Evolutionary conservation across 768 basidiomycete genomes (phyloP).

Genomic region (Termitomyces sp.): DNA sequence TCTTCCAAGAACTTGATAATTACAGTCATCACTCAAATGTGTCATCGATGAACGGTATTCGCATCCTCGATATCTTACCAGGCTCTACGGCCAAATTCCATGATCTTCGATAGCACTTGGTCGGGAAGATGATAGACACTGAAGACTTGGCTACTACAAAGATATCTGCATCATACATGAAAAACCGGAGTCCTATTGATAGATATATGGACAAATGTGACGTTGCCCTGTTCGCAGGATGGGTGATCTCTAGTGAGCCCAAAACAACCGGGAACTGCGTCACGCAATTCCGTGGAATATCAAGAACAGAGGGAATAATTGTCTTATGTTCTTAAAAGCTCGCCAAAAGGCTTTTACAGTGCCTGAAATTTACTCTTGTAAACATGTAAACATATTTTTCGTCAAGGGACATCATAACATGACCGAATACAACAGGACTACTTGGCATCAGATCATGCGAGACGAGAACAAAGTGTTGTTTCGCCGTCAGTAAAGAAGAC

Average conservation of each 20-base stretch:
- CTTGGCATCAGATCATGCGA: slow-evolving; percentile 9
- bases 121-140: too few species aligned
- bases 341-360: not conserved
- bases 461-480: slow-evolving; percentile 6
- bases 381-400: slow-evolving; percentile 3
- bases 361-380: not conserved
- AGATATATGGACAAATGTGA: too few species aligned
- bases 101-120: too few species aligned
- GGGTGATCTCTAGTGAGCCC: too few species aligned
- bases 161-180: too few species aligned
- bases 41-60: not conserved
- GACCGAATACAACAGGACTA: slow-evolving; percentile 11
- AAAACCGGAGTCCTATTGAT: too few species aligned
- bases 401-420: slow-evolving; percentile 8
- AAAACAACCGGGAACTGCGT: too few species aligned
- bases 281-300: too few species aligned
- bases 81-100: too few species aligned
- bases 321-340: not conserved
- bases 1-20: not conserved
- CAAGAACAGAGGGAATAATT: not conserved
- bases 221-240: too few species aligned
- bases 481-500: slow-evolving; percentile 11
- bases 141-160: too few species aligned
- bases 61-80: too few species aligned
- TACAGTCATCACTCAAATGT: not conserved